phyloP scores from a whole-genome alignment of 2,329 filamentous ascomycete species.

The Cladophialophora chaetospira region DNA sequence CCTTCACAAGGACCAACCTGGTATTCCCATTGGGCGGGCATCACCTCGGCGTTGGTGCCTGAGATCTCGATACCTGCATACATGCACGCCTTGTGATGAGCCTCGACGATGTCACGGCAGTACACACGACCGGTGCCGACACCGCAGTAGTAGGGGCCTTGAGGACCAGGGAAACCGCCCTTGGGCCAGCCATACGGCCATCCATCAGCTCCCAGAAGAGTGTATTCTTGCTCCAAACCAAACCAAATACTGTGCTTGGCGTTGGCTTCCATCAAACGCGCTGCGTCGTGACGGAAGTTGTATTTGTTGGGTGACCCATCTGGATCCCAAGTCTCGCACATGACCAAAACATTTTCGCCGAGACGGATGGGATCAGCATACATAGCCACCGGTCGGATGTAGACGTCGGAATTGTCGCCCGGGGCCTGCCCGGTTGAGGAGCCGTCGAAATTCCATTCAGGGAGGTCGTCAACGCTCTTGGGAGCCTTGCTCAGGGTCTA shows the following conservation, averaged over 20 bases:
- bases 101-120: slow-evolving; percentile 96
- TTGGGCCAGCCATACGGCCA: slow-evolving; percentile 91
- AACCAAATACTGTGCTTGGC: slow-evolving; percentile 89
- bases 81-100: slow-evolving; percentile 87
- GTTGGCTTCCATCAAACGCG: slow-evolving; percentile 86
- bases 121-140: slow-evolving; percentile 96
- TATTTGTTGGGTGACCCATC: slow-evolving; percentile 96
- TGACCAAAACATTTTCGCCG: slow-evolving; percentile 88
- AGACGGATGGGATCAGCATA: slow-evolving; percentile 91
- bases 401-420: slow-evolving; percentile 95
- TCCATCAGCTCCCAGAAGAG: slow-evolving; percentile 79
- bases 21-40: slow-evolving; percentile 98
- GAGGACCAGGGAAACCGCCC: slow-evolving; percentile 85
- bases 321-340: slow-evolving; percentile 90
- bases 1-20: slow-evolving; percentile 89
- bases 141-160: slow-evolving; percentile 97
- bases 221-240: slow-evolving; percentile 98
- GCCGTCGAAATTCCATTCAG: slow-evolving; percentile 83
- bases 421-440: slow-evolving; percentile 91
- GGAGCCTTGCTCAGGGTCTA: slow-evolving; percentile 67
- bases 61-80: slow-evolving; percentile 92
- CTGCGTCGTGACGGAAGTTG: slow-evolving; percentile 94
- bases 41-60: slow-evolving; percentile 98
- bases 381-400: slow-evolving; percentile 85
- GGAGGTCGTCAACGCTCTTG: slow-evolving; percentile 63